Evolutionary conservation across 2,329 filamentous ascomycete species (phyloP).

Genomic region (Aspergillus latus): DNA sequence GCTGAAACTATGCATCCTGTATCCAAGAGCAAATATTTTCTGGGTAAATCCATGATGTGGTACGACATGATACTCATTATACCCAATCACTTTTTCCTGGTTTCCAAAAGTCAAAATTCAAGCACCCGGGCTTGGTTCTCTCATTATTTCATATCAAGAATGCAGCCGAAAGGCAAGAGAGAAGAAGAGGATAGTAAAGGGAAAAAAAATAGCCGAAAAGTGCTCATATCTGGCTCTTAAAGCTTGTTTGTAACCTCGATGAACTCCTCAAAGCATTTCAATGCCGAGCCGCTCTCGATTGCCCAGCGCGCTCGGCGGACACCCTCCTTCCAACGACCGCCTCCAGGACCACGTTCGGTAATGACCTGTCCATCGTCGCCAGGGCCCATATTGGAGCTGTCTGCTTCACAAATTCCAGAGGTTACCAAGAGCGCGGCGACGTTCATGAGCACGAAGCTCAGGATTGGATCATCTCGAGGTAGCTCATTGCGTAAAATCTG

Average conservation of each 20-base stretch:
- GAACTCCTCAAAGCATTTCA: slow-evolving; percentile 78
- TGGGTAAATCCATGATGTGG: background rate
- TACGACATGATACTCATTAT: slow-evolving; percentile 7
- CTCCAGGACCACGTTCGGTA: slow-evolving; percentile 77
- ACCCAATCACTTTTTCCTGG: slow-evolving; percentile 9
- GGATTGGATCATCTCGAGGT: slow-evolving; percentile 73
- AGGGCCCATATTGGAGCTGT: slow-evolving; percentile 73
- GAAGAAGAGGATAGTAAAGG: background rate
- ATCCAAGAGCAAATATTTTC: background rate
- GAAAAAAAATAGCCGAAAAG: slow-evolving; percentile 3
- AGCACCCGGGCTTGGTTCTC: background rate
- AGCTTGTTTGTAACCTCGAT: slow-evolving; percentile 73
- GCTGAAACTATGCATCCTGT: background rate
- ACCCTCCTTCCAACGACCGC: slow-evolving; percentile 92
- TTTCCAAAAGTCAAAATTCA: background rate
- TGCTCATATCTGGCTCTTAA: slow-evolving; percentile 15
- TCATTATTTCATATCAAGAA: background rate
- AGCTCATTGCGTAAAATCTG: slow-evolving; percentile 73
- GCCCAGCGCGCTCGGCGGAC: slow-evolving; percentile 84
- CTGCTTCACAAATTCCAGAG: slow-evolving; percentile 81
- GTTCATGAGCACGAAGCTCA: slow-evolving; percentile 94
- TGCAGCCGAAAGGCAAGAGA: background rate
- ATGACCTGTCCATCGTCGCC: slow-evolving; percentile 81
- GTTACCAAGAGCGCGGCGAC: slow-evolving; percentile 83
- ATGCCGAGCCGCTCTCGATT: slow-evolving; percentile 80